Conservation (phyloP, 768 basidiomycete species). For the Calocybe indica region DNA sequence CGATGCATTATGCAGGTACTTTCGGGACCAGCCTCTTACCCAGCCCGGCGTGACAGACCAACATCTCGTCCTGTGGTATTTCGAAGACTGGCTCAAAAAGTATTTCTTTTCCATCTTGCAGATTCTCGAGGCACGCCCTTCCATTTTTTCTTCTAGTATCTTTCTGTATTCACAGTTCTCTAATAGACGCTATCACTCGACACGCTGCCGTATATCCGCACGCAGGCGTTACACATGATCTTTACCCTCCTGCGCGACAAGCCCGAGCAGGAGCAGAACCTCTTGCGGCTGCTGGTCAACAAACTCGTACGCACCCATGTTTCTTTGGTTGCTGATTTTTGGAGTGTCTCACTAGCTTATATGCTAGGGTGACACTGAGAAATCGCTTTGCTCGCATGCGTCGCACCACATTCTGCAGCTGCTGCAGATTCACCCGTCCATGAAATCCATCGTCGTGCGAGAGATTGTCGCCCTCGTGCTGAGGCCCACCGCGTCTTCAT, state of each 20-base stretch:
- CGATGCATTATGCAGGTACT: slow-evolving; percentile 53
- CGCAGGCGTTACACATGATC: slow-evolving; percentile 73
- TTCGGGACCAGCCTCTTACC: slow-evolving; percentile 78
- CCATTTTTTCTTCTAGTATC: not conserved
- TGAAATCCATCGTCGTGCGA: slow-evolving; percentile 86
- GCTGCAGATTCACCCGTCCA: slow-evolving; percentile 85
- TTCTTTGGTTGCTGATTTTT: not conserved
- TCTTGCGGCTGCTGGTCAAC: slow-evolving; percentile 87
- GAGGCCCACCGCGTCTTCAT: slow-evolving; percentile 40
- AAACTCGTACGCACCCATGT: slow-evolving; percentile 61
- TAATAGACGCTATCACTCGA: slow-evolving; percentile 73
- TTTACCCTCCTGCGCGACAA: slow-evolving; percentile 79
- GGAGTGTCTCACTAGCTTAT: not conserved
- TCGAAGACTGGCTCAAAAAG: slow-evolving; percentile 97
- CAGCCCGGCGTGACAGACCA: slow-evolving; percentile 63
- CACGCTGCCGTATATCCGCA: slow-evolving; percentile 83
- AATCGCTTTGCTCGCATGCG: slow-evolving; percentile 80
- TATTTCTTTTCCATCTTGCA: slow-evolving; percentile 92
- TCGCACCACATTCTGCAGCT: slow-evolving; percentile 88
- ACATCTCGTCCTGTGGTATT: slow-evolving; percentile 78
- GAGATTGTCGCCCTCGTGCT: slow-evolving; percentile 81
- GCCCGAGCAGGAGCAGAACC: slow-evolving; percentile 97
- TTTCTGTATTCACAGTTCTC: not conserved
- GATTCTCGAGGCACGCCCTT: slow-evolving; percentile 68
- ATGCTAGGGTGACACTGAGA: slow-evolving; percentile 80